Evolutionary conservation across 495 filamentous ascomycete species (phyloP).

Genomic region (Pyronema domesticum): DNA sequence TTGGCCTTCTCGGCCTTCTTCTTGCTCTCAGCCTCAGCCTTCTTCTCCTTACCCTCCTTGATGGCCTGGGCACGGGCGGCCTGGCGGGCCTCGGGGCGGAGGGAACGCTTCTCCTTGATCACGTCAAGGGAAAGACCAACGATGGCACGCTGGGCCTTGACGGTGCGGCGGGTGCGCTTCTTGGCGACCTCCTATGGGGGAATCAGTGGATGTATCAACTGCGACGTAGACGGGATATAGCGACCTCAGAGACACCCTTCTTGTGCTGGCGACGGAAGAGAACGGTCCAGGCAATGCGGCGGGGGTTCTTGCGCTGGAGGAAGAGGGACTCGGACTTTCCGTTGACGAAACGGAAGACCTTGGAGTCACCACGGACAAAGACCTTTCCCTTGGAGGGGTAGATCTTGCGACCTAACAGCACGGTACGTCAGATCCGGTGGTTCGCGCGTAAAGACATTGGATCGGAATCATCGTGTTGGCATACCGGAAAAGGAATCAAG

Average conservation of each 20-base stretch:
- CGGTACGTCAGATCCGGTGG: not conserved
- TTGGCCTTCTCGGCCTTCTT: constrained; percentile 99
- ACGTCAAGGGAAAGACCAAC: constrained; percentile 97
- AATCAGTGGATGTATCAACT: constrained; percentile 7
- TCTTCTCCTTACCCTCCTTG: constrained; percentile 95
- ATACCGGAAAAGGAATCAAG: constrained; percentile 25
- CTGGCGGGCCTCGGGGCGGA: constrained; percentile 83
- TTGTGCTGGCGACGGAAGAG: constrained; percentile 96
- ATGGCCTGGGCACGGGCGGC: constrained; percentile 84
- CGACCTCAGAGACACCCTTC: constrained; percentile 99
- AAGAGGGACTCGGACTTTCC: constrained; percentile 99
- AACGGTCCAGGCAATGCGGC: constrained; percentile 94
- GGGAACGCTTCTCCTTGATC: constrained; percentile 93
- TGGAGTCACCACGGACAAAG: constrained; percentile 98
- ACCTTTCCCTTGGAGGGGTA: constrained; percentile 45
- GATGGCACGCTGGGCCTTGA: constrained; percentile 98
- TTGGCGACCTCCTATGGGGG: constrained; percentile 82
- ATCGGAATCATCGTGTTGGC: not conserved
- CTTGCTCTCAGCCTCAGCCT: constrained; percentile 58
- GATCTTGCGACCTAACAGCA: constrained; percentile 15
- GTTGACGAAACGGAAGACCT: constrained; percentile 99
- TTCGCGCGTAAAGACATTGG: not conserved
- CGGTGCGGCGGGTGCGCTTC: constrained; percentile 93
- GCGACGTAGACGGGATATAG: constrained; percentile 23
- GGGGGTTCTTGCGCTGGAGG: constrained; percentile 99